Base-by-base conservation (phyloP, 306 rosid genomes). In the Quercus wislizeni region DNA sequence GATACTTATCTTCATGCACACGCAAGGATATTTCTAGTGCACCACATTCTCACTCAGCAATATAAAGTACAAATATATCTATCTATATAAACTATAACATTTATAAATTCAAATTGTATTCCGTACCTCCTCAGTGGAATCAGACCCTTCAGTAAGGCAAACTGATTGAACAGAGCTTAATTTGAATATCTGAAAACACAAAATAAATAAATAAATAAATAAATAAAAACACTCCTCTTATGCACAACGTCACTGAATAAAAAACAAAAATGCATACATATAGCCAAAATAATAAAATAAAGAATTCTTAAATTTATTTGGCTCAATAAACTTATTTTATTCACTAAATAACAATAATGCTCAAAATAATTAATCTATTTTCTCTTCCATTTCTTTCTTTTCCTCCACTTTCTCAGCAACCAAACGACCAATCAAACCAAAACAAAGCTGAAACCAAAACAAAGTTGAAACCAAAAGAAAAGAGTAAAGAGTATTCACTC, bases 101-200 rank as follows among this genome's bases (percentile, higher is more conserved):
- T 18, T 14, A 13, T 41, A 5, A 2, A 17, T 23, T 59, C 49
- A 54, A 43, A 76, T 28, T 31, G 71, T 19, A 65, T 51, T 55
- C 23, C 27, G 4, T 85, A 95, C 99, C 99, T 90, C 81, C 75
- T 86, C 65, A 59, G 63, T 21, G 30, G 17, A 72, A 74, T 84
- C 92, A 63, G 95, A 81, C 8, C 79, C 85, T 79, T 91, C 92
- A 57, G 78, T 79, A 68, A 90, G 59, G 87, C 98, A 95, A 77
- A 91, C 84, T 4, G 94, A 95, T 74, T 78, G 89, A 83, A 88
- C 78, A 71, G 96, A 85, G 13, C 90, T 80, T 79, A 95, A 61
- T 84, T 83, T 90, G 85, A 85, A 95, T 28, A 95, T 81, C 99
- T 93, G 88, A 38, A 81, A 49, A 76, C 49, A 84, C 62, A 41